Base-by-base conservation (phyloP, 768 basidiomycete species). In the Termitomyces sp. region DNA sequence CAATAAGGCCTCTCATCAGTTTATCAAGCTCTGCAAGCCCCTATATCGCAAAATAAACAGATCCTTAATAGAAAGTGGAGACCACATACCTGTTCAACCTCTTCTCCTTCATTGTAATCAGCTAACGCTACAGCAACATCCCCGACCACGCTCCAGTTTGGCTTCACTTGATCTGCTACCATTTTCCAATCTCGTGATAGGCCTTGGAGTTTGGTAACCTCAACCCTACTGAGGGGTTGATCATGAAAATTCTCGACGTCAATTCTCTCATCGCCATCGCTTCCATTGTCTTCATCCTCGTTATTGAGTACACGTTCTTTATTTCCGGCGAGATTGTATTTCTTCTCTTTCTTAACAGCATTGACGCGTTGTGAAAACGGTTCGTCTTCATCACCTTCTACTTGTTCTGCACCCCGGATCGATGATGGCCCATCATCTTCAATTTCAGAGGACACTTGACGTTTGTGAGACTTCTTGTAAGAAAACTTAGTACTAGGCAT, bases 1-100 rank as follows among this genome's bases (percentile, higher is more conserved):
- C 89, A 23, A 94, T 72, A 3, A 89, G 73, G 45, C 80, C 75
- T 63, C 79, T 84, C 81, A 93, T 87, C 48, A 86, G 73, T 21
- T 47, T 40, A 56, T 95, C 91, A 3, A 94, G 74, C 59, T 82
- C 76, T 19, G 68, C 70, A 23, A 90, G 65, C 35, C 76, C 74
- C 87, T 89, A 12, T 12, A 19, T 14, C 40, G 56, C 38, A 50
- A 48, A 48, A 45, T 54, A 44, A 47, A 9, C 49, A 49, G 38
- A 44, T 50, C 17, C 26, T 55, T 14, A 63, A 50, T 52, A 12
- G 19, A 21, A 53, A 50, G 30, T 28, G 50, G 30, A 30, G 55
- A 6, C 23, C 21, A 31, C 75, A 57, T 49, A 86, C 88, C 71
- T 82, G 73, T 58, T 75, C 74, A 2, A 72, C 75, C 40, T 82